These are phyloP conservation scores for Fusarium sp. DNA, from an alignment of 2,329 filamentous ascomycete genomes.

Conservation along the genomic window DNA sequence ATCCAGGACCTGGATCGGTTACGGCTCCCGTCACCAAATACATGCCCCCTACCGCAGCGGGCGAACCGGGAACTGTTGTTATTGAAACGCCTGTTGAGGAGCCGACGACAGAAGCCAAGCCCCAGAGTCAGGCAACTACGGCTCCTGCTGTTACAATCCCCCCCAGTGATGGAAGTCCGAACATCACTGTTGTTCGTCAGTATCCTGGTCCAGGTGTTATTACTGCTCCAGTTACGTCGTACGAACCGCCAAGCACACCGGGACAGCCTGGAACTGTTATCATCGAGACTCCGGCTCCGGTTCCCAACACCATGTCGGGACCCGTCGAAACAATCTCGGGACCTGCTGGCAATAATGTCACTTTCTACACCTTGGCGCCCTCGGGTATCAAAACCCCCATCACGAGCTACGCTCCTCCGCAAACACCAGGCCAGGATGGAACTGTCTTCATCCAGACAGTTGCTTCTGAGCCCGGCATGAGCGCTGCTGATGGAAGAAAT, in stretches of 20 bases:
- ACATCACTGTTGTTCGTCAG: slow-evolving; percentile 27
- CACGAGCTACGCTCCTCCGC: slow-evolving; percentile 29
- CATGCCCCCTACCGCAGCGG: background rate
- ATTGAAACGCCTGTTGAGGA: slow-evolving; percentile 17
- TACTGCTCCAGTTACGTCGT: slow-evolving; percentile 27
- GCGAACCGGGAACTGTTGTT: slow-evolving; percentile 18
- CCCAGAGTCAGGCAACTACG: slow-evolving; percentile 9
- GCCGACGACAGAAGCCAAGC: background rate
- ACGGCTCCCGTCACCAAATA: slow-evolving; percentile 14
- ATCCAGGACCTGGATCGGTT: slow-evolving; percentile 15
- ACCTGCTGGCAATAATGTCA: slow-evolving; percentile 17
- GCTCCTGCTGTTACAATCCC: slow-evolving; percentile 22
- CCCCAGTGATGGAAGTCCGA: slow-evolving; percentile 23
- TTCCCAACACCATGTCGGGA: slow-evolving; percentile 3
- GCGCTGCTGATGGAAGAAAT: slow-evolving; percentile 4
- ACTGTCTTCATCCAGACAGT: slow-evolving; percentile 31
- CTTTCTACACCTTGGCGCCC: slow-evolving; percentile 27
- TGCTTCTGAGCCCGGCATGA: slow-evolving; percentile 8
- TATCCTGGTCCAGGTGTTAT: slow-evolving; percentile 28
- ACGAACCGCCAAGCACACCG: slow-evolving; percentile 19
- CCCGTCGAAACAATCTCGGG: slow-evolving; percentile 3
- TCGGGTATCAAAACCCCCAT: slow-evolving; percentile 8
- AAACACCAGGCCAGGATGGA: slow-evolving; percentile 19
- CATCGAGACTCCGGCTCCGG: slow-evolving; percentile 27
- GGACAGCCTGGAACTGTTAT: slow-evolving; percentile 30